phyloP scores from a whole-genome alignment of 2,329 filamentous ascomycete genomes.

The Trichophyton verrucosum region DNA sequence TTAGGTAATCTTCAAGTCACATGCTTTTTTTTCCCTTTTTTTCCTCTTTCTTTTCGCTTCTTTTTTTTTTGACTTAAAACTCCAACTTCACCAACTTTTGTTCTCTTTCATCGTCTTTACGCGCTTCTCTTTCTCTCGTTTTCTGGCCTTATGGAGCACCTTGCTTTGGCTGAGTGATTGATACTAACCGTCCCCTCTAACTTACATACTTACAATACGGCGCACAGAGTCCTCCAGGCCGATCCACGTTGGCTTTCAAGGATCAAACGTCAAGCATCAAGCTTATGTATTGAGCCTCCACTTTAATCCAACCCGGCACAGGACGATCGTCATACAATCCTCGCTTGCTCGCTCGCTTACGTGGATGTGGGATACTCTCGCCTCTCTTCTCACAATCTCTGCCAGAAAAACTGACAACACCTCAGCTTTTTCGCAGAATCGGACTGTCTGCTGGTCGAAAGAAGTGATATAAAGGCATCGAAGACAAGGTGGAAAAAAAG shows the following conservation, averaged over 20 bases:
- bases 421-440: not conserved
- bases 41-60: not conserved
- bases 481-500: not conserved
- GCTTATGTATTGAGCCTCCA: not conserved
- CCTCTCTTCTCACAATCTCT: not conserved
- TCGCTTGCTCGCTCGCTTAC: not conserved
- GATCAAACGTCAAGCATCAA: not conserved
- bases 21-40: not conserved
- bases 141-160: too few species aligned
- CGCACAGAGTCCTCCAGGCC: not conserved
- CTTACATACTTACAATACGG: too few species aligned
- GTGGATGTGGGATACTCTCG: not conserved
- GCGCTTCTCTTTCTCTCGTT: too few species aligned
- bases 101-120: not conserved
- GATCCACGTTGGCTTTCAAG: not conserved
- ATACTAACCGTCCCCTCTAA: too few species aligned
- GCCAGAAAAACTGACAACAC: not conserved
- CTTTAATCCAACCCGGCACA: not conserved
- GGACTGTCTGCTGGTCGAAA: too few species aligned
- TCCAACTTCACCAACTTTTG: too few species aligned
- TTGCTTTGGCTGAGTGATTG: too few species aligned
- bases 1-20: not conserved
- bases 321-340: not conserved
- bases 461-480: too few species aligned
- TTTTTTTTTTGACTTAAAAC: not conserved